These are phyloP conservation scores for Cyclotella baltica DNA, from an alignment of 108 stramenopile genomes.

Conservation along the genomic window DNA sequence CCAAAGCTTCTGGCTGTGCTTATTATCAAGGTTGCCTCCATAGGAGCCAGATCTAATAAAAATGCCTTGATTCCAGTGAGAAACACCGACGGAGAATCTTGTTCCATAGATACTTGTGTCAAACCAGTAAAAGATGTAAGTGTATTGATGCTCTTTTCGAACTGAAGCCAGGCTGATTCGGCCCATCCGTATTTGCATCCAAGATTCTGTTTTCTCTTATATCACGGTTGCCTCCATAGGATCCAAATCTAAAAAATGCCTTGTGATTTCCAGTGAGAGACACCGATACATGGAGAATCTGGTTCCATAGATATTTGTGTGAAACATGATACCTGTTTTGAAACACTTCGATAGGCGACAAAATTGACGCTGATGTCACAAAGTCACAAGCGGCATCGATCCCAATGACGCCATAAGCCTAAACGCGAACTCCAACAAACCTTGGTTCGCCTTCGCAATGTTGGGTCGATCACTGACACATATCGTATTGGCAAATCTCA, in stretches of 20 bases:
- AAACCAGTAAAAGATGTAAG: constrained; percentile 21
- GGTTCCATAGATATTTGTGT: background rate
- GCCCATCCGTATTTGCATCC: background rate
- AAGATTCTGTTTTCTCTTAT: constrained; percentile 7
- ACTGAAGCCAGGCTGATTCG: constrained; percentile 20
- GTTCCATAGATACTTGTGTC: background rate
- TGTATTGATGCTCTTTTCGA: constrained; percentile 21
- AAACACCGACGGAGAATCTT: constrained; percentile 3
- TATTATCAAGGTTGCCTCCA: constrained; percentile 4
- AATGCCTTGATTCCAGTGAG: constrained; percentile 7
- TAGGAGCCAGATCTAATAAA: background rate
- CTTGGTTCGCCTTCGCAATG: too few relatives aligned
- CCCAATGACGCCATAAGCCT: too few relatives aligned
- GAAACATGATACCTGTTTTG: constrained; percentile 40
- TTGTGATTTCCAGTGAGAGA: constrained; percentile 3
- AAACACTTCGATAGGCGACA: too few relatives aligned
- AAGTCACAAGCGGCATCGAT: too few relatives aligned
- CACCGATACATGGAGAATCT: constrained; percentile 18
- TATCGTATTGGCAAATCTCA: too few relatives aligned
- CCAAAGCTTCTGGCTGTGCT: background rate
- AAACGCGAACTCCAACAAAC: too few relatives aligned
- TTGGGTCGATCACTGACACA: too few relatives aligned
- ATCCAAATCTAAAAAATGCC: background rate
- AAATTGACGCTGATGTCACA: too few relatives aligned
- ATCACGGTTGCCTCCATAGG: background rate